These are phyloP conservation scores for Arabidopsis suecica DNA, from an alignment of 345 rosid genomes.

Conservation along the genomic window DNA sequence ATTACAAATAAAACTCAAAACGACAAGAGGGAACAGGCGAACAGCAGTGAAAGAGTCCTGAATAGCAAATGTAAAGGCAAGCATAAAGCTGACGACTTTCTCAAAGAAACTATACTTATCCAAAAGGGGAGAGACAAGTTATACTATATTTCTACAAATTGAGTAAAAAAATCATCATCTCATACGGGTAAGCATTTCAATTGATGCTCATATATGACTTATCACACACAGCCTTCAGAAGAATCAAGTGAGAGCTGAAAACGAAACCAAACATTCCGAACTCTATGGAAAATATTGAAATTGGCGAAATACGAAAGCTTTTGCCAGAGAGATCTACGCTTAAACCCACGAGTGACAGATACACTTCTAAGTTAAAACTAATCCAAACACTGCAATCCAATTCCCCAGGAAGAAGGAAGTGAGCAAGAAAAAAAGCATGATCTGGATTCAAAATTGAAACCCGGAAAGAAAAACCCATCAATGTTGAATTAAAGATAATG, in stretches of 20 bases:
- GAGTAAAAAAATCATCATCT: constrained; percentile 14
- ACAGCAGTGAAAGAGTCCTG: neutral
- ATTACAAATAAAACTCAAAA: neutral
- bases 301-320: constrained; percentile 20
- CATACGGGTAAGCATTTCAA: constrained; percentile 11
- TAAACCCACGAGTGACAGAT: constrained; percentile 18
- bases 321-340: constrained; percentile 24
- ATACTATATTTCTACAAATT: neutral
- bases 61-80: constrained; percentile 16
- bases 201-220: constrained; percentile 1
- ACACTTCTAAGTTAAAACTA: neutral
- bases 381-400: constrained; percentile 1
- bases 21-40: neutral
- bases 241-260: constrained; percentile 12
- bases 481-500: neutral
- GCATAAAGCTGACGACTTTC: constrained; percentile 16
- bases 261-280: constrained; percentile 1
- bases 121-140: neutral
- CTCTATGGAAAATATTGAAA: neutral
- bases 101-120: neutral
- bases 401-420: constrained; percentile 1
- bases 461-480: constrained; percentile 5
- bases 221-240: neutral
- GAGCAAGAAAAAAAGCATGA: constrained; percentile 6
- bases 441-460: neutral